phyloP scores from a whole-genome alignment of 345 rosid genomes.

The Hibiscus tridactylites region DNA sequence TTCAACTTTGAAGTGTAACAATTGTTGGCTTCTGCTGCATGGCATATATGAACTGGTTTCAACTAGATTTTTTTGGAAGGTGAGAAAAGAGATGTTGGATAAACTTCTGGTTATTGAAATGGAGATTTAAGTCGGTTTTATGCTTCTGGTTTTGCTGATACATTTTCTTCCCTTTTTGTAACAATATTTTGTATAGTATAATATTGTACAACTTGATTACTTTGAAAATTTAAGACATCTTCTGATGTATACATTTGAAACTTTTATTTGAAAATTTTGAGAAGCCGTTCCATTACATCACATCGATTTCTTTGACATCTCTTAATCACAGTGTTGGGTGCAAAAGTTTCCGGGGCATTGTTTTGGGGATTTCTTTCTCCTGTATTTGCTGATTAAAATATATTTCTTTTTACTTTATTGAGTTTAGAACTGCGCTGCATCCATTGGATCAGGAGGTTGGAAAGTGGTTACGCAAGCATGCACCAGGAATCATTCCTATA shows the following conservation, averaged over 20 bases:
- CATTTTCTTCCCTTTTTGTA: neutral
- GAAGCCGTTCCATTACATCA: neutral
- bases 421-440: conserved; percentile 68
- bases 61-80: too few species aligned
- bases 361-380: neutral
- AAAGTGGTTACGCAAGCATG: conserved; percentile 82
- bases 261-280: neutral
- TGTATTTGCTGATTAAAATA: neutral
- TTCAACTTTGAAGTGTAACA: too few species aligned
- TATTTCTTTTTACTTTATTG: conserved; percentile 12
- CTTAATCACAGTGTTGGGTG: neutral
- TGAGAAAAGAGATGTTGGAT: neutral
- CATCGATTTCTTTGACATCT: neutral
- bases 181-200: neutral
- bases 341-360: neutral
- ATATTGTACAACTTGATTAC: neutral
- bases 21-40: too few species aligned
- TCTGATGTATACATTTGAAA: neutral
- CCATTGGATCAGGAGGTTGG: conserved; percentile 94
- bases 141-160: neutral
- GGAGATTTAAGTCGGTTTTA: neutral
- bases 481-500: conserved; percentile 58
- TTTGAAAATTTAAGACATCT: neutral
- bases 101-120: neutral
- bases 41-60: neutral